Evolutionary conservation across 345 rosid species (phyloP), one percentile per base, ranked within the genome.

Genomic region (Eucalyptus globulus): DNA sequence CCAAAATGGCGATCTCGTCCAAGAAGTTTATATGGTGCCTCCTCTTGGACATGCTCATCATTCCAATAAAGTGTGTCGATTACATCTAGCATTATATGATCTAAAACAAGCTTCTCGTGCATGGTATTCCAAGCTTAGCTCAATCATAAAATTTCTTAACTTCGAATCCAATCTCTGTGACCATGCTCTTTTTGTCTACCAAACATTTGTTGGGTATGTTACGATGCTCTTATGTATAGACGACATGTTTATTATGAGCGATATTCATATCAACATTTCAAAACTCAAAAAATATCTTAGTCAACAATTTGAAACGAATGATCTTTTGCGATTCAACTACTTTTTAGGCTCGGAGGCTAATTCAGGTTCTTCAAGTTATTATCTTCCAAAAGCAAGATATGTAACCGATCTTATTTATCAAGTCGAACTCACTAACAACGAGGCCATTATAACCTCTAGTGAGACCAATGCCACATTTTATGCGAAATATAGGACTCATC

Each of bases 361-460:
- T 31, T 31, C 0, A 16, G 0, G 19, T 67, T 15, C 80, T 16
- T 16, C 1, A 0, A 0, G 12, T 31, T 31, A 1, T 67, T n/a
- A 67, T 67, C 43, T 67, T 67, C 19, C 22, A 31, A 17, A 15
- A 67, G 22, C 19, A 15, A 67, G 19, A 31, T 67, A 67, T 15
- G 6, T 17, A 9, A 16, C 6, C 15, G 0, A 67, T 67, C 80
- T 67, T 67, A 31, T 67, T n/a, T 67, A 31, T 67, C 80, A 9
- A 67, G 80, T 17, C 7, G 7, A 9, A 17, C 44, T 31, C 43
- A 34, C 22, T 9, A 11, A 65, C 0, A 4, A 31, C 12, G 31
- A 67, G 80, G 22, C 3, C 0, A 2, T 13, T 9, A 0, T 34
- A 9, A 69, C 0, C 0, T 34, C 44, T 34, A 4, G 0, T 0